Conservation (phyloP, 2,329 filamentous ascomycete species). For the Fusarium metavorans region DNA sequence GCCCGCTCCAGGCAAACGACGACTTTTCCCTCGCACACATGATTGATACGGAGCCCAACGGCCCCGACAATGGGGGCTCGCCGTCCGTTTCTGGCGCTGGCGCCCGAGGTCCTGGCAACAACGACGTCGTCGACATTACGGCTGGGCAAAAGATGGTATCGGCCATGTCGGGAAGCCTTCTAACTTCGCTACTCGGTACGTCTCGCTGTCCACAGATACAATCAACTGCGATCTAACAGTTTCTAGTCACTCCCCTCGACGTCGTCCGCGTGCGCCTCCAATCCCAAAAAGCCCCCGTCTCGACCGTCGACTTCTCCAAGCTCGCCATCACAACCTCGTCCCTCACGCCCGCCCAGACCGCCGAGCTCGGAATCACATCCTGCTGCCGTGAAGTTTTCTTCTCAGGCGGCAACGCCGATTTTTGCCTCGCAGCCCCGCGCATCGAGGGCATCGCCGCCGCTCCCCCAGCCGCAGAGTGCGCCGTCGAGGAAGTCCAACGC, state of each 20-base stretch:
- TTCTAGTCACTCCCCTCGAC: conserved; percentile 89
- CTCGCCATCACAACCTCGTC: conserved; percentile 68
- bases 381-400: conserved; percentile 99
- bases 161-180: conserved; percentile 87
- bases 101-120: conserved; percentile 21
- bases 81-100: conserved; percentile 22
- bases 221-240: background rate
- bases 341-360: conserved; percentile 76
- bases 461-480: conserved; percentile 74
- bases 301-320: conserved; percentile 66
- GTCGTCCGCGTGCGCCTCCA: conserved; percentile 96
- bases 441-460: conserved; percentile 60
- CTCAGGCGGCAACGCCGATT: conserved; percentile 84
- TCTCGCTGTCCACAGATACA: background rate
- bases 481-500: conserved; percentile 86
- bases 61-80: conserved; percentile 16
- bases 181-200: conserved; percentile 90
- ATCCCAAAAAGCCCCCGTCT: conserved; percentile 73
- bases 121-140: conserved; percentile 74
- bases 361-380: conserved; percentile 89
- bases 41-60: conserved; percentile 35
- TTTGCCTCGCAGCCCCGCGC: conserved; percentile 79
- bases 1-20: conserved; percentile 43
- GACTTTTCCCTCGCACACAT: conserved; percentile 47
- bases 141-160: conserved; percentile 94